A percentile compares a stretch with the other conserved stretches of the same genome.
Conservation (phyloP, 768 basidiomycete genomes). For the Lentinula guzmanii region DNA sequence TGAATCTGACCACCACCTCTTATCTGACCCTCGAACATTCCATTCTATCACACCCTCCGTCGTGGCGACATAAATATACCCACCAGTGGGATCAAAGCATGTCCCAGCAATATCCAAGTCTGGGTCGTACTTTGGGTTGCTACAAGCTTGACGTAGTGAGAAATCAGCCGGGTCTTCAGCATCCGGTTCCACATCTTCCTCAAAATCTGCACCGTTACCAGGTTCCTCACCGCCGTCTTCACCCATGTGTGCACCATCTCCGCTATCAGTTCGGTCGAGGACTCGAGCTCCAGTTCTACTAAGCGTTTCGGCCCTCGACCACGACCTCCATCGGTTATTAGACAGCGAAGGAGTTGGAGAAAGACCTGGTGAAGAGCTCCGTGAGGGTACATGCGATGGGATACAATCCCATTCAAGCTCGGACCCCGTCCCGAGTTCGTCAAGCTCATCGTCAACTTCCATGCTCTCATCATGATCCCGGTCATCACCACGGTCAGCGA, state of each 20-base stretch:
- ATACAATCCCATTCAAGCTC: conserved; percentile 52
- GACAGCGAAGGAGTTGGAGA: conserved; percentile 10
- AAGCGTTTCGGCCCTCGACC: conserved; percentile 5
- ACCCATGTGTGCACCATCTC: neutral
- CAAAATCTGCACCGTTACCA: conserved; percentile 7
- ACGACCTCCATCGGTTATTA: conserved; percentile 4
- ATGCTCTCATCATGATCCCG: conserved; percentile 19
- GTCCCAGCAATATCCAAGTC: conserved; percentile 61
- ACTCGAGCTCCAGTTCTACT: neutral
- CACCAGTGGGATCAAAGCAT: conserved; percentile 68
- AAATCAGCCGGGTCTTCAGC: neutral
- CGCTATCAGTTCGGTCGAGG: neutral
- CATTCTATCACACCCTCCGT: conserved; percentile 61
- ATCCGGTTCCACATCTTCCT: neutral
- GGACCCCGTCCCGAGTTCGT: conserved; percentile 18
- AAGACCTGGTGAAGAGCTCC: conserved; percentile 42
- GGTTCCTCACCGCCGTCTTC: conserved; percentile 8
- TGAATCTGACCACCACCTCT: conserved; percentile 60
- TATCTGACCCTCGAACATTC: conserved; percentile 64
- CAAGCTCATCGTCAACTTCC: conserved; percentile 33
- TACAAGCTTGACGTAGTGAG: neutral
- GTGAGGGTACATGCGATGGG: conserved; percentile 34
- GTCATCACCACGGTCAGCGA: neutral
- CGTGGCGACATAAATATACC: conserved; percentile 63
- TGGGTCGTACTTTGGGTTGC: conserved; percentile 15